These are phyloP conservation scores for Podaxis carcinomalis DNA, from an alignment of 768 basidiomycete species.

Conservation along the genomic window DNA sequence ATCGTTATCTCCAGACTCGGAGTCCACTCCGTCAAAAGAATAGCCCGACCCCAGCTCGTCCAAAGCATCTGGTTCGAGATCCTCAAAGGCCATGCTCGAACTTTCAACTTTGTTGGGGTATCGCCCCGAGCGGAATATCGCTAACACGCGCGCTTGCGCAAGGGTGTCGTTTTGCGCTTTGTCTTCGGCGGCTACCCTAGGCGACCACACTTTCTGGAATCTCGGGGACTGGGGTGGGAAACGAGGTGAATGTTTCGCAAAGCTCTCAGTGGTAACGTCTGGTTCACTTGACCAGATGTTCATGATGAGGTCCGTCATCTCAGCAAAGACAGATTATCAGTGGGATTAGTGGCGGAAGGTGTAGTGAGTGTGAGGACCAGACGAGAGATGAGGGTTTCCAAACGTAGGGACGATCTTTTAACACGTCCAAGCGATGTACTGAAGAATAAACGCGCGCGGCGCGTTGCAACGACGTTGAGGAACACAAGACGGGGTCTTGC, in stretches of 20 bases:
- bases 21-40: background rate
- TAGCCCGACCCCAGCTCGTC: background rate
- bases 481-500: background rate
- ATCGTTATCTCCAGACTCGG: background rate
- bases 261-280: background rate
- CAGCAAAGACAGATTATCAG: background rate
- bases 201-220: background rate
- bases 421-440: background rate
- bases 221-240: constrained; percentile 3
- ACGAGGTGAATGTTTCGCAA: background rate
- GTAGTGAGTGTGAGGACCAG: background rate
- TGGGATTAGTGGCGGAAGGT: background rate
- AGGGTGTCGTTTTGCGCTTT: background rate
- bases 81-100: background rate
- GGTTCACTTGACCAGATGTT: constrained; percentile 8
- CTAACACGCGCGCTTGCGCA: constrained; percentile 2
- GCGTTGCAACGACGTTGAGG: background rate
- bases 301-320: background rate
- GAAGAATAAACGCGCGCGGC: background rate
- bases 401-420: background rate
- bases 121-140: constrained; percentile 6
- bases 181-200: background rate
- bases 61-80: constrained; percentile 3
- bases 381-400: background rate
- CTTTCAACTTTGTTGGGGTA: constrained; percentile 2